A percentile compares a stretch with the other conserved stretches of the same genome.
Evolutionary conservation across 2,329 filamentous ascomycete species (phyloP).

Genomic region (Chaetomium sp.): DNA sequence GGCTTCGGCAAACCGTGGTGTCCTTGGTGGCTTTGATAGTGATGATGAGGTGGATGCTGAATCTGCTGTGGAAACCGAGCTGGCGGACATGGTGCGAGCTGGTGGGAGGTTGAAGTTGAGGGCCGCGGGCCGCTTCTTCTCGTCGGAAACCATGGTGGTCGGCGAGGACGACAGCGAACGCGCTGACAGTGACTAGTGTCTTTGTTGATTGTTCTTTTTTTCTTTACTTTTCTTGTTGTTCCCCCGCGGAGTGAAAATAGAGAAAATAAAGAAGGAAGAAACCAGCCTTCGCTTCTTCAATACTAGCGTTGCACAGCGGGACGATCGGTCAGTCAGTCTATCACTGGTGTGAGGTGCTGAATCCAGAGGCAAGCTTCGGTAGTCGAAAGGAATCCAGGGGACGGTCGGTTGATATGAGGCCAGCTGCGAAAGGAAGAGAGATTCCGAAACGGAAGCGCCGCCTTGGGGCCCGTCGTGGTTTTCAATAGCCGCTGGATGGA

Average conservation of each 20-base stretch:
- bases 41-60: constrained; percentile 50
- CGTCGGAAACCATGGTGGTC: constrained; percentile 31
- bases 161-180: constrained; percentile 27
- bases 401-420: constrained; percentile 37
- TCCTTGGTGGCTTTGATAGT: constrained; percentile 58
- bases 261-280: constrained; percentile 27
- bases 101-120: constrained; percentile 50
- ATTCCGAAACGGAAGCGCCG: constrained; percentile 27
- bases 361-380: constrained; percentile 21
- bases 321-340: neutral
- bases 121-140: constrained; percentile 51
- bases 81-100: constrained; percentile 34
- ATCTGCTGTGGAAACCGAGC: constrained; percentile 36
- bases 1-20: constrained; percentile 74
- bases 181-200: constrained; percentile 22
- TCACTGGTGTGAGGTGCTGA: constrained; percentile 10
- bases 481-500: constrained; percentile 41
- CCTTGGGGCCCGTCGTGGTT: constrained; percentile 41
- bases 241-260: constrained; percentile 12
- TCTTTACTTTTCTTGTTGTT: constrained; percentile 16
- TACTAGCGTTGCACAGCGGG: constrained; percentile 13
- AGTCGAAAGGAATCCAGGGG: constrained; percentile 32
- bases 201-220: constrained; percentile 17
- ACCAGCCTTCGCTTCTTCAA: constrained; percentile 30
- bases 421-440: constrained; percentile 48